Conservation (phyloP, 495 filamentous ascomycete genomes). For the Neohortaea acidophila region DNA sequence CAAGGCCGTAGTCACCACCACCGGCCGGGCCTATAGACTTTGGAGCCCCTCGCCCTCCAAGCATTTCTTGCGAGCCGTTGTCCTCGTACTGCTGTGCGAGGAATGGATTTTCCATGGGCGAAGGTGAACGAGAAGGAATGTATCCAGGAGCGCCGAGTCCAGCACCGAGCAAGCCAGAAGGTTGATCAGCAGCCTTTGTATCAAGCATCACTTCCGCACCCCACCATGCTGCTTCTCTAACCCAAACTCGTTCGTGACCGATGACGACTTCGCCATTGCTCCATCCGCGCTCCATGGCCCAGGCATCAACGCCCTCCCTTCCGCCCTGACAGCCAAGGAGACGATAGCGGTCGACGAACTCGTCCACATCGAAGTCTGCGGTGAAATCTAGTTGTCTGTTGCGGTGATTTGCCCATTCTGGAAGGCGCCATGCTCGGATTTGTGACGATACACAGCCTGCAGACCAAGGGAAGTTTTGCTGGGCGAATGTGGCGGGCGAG, state of each 20-base stretch:
- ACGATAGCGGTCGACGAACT: constrained; percentile 70
- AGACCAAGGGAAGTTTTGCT: constrained; percentile 62
- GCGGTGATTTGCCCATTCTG: constrained; percentile 90
- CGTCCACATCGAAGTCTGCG: constrained; percentile 86
- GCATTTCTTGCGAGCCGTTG: constrained; percentile 55
- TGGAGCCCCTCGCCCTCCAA: constrained; percentile 35
- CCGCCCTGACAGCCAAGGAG: constrained; percentile 79
- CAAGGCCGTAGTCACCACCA: constrained; percentile 73
- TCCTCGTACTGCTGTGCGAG: constrained; percentile 46
- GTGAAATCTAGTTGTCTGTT: constrained; percentile 93
- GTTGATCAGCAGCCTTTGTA: constrained; percentile 50
- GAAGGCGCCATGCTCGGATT: constrained; percentile 77
- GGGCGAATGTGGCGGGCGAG: constrained; percentile 50
- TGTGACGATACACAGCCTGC: constrained; percentile 84
- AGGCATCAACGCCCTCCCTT: constrained; percentile 83
- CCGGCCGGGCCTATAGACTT: constrained; percentile 58
- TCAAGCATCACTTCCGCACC: constrained; percentile 95
- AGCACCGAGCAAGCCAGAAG: constrained; percentile 35
- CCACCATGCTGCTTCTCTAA: constrained; percentile 90
- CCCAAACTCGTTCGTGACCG: constrained; percentile 84
- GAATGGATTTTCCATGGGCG: constrained; percentile 53
- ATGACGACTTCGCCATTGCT: constrained; percentile 93
- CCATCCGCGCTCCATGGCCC: constrained; percentile 92
- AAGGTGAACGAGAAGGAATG: constrained; percentile 34
- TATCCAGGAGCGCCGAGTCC: constrained; percentile 41